Conservation (phyloP, 1,284 basidiomycete species). For the Fistulina hepatica region DNA sequence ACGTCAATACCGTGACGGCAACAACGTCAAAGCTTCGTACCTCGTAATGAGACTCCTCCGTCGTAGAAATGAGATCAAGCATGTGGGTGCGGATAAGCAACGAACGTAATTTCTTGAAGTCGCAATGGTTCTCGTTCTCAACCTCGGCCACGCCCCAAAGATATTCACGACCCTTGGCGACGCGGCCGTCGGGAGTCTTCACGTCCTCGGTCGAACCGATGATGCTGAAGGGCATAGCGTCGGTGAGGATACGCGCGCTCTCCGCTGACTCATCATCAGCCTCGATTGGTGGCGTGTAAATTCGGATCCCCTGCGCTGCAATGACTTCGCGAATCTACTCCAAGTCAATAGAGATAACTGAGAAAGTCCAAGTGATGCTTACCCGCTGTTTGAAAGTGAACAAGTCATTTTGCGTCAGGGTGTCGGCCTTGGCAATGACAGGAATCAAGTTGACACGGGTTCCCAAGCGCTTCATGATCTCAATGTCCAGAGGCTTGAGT, state of each 20-base stretch:
- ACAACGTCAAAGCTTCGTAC: too few relatives aligned
- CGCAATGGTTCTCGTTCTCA: constrained; percentile 98
- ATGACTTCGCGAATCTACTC: constrained; percentile 83
- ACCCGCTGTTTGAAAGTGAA: constrained; percentile 89
- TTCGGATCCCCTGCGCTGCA: constrained; percentile 83
- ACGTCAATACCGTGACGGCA: background rate
- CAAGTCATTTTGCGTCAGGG: constrained; percentile 89
- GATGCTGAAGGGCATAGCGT: constrained; percentile 96
- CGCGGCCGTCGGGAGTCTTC: constrained; percentile 79
- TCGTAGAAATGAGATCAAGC: constrained; percentile 94
- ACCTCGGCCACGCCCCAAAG: constrained; percentile 99
- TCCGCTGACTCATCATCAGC: constrained; percentile 87
- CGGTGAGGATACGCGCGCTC: constrained; percentile 76
- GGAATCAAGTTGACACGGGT: constrained; percentile 96
- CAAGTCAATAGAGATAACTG: constrained; percentile 5
- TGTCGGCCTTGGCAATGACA: constrained; percentile 96
- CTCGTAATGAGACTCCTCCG: constrained; percentile 95
- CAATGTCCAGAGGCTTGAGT: constrained; percentile 95
- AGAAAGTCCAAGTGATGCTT: constrained; percentile 26
- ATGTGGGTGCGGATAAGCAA: constrained; percentile 97
- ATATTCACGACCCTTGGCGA: constrained; percentile 96
- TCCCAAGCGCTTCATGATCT: constrained; percentile 97
- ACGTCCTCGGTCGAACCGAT: constrained; percentile 97
- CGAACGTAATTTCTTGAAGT: constrained; percentile 96
- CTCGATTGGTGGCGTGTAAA: constrained; percentile 92